These are phyloP conservation scores for Populus ilicifolia DNA, from an alignment of 345 rosid species.

Conservation along the genomic window DNA sequence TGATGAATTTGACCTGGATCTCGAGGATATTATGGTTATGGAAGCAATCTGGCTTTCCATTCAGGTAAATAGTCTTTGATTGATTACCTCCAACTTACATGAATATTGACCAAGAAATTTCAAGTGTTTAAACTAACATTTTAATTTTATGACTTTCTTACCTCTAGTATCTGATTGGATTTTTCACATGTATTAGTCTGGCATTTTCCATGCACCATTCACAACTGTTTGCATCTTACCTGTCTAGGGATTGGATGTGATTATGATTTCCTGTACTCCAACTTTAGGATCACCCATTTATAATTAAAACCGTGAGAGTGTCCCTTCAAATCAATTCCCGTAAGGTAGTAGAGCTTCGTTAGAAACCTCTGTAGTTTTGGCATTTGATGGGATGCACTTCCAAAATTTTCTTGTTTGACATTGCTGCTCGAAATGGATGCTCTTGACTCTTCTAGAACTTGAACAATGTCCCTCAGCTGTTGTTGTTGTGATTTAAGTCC, in stretches of 20 bases:
- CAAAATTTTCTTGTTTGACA: not conserved
- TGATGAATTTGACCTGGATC: conserved; percentile 84
- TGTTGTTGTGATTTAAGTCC: not conserved
- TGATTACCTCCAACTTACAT: not conserved
- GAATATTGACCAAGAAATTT: not conserved
- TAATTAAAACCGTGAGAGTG: not conserved
- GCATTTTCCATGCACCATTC: not conserved
- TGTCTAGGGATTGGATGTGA: not conserved
- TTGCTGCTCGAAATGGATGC: not conserved
- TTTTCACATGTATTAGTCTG: not conserved
- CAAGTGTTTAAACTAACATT: too few species aligned
- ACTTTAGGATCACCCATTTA: not conserved
- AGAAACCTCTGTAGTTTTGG: not conserved
- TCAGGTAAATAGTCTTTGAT: conserved; percentile 46
- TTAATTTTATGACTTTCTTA: not conserved
- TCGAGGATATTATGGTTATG: conserved; percentile 96
- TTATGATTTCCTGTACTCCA: not conserved
- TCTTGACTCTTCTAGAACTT: not conserved
- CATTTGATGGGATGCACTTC: not conserved
- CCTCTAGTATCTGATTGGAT: not conserved
- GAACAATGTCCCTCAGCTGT: not conserved
- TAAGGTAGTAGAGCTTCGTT: not conserved
- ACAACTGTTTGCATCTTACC: not conserved
- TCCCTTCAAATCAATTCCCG: not conserved
- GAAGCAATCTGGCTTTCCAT: conserved; percentile 98